Conservation (phyloP, 2,329 filamentous ascomycete genomes). For the Calonectria pauciramosa region DNA sequence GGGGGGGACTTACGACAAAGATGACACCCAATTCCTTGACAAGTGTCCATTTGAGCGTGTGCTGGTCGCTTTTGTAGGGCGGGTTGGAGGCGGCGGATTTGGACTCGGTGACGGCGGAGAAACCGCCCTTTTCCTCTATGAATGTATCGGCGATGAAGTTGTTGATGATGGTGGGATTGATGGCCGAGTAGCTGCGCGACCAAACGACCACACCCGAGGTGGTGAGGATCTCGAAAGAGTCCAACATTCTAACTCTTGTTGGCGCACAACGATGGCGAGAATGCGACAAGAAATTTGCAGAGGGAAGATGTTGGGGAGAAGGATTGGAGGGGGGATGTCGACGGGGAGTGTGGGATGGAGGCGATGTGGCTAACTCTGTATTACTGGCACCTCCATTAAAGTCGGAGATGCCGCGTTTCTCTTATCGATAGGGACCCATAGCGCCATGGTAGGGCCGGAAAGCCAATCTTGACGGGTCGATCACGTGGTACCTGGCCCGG, state of each 20-base stretch:
- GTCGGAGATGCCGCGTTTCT: constrained; percentile 40
- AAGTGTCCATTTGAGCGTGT: constrained; percentile 93
- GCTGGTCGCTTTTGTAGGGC: constrained; percentile 90
- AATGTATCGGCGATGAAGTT: constrained; percentile 96
- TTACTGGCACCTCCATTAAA: constrained; percentile 22
- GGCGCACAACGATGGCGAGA: constrained; percentile 14
- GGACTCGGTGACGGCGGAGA: constrained; percentile 70
- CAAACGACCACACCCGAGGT: constrained; percentile 97
- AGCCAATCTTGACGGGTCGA: constrained; percentile 10
- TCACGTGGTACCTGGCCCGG: constrained; percentile 37
- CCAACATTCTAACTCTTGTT: constrained; percentile 76
- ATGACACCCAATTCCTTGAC: constrained; percentile 94
- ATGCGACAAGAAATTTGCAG: constrained; percentile 16
- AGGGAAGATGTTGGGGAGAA: constrained; percentile 15
- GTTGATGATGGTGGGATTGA: constrained; percentile 89
- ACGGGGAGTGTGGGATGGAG: constrained; percentile 33
- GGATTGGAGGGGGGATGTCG: constrained; percentile 30
- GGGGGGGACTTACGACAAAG: constrained; percentile 78
- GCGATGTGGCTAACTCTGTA: constrained; percentile 44
- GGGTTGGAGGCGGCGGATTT: constrained; percentile 74
- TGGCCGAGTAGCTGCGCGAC: constrained; percentile 87
- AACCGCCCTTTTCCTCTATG: constrained; percentile 89
- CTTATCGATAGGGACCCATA: constrained; percentile 35
- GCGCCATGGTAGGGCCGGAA: constrained; percentile 1
- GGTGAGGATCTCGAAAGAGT: constrained; percentile 96